Base-by-base conservation (phyloP, 805 yeast genomes). In the Schwanniomyces pseudopolymorphus region DNA sequence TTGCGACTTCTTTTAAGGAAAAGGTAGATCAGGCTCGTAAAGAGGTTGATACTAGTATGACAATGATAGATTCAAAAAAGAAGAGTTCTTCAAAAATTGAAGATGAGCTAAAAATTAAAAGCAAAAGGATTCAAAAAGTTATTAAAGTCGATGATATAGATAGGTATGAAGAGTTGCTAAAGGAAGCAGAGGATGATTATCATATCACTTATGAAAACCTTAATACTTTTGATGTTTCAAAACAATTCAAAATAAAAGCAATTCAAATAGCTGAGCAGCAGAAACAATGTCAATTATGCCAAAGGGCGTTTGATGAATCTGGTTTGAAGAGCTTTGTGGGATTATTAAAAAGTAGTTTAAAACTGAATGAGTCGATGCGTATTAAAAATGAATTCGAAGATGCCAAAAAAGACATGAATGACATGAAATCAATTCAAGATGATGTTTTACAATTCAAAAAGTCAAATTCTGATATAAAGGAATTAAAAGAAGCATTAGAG, bases 201-300 rank as follows among this genome's bases (percentile, higher is more conserved):
- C 75, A 79, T 36, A 75, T 75, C 16, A 81, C 89, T 0, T 66
- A 81, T 13, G 87, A 85, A 51, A 83, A 85, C 45, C 60, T 80
- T 26, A 88, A 88, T 58, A 81, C 87, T 52, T 78, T 78, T 25
- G 82, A 81, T 38, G 87, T 89, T 2, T 84, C 91, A 0, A 69
- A 80, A 21, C 80, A 80, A 36, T 90, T 85, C 64, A 89, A 87
- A 57, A 64, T 74, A 19, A 80, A 79, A 38, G 97, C 97, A 0
- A 64, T 87, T 9, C 77, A 80, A 25, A 63, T 78, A 35, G 94
- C 96, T 0, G 66, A 79, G 22, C 57, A 60, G 3, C 74, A 77
- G 7, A 75, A 82, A 9, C 72, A 79, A 40, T 92, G 97, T 63
- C 67, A 84, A 37, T 67, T 91, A 38, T 92, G 98, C 63, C 78